Evolutionary conservation across 1,284 basidiomycete species (phyloP).

Genomic region (Cryptococcus jaspeensis): DNA sequence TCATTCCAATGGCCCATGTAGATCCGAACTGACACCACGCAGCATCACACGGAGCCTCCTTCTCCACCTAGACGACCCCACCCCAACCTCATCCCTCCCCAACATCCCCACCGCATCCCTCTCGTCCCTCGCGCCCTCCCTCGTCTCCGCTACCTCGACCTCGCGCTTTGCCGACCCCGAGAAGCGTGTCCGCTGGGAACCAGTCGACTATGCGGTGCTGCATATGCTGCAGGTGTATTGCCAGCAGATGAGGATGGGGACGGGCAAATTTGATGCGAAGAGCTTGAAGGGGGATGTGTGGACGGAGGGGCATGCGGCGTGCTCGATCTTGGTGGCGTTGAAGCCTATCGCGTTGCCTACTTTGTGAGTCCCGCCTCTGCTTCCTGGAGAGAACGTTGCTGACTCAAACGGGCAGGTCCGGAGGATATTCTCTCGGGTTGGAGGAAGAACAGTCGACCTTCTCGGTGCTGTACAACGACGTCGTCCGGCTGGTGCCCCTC

Average conservation of each 20-base stretch:
- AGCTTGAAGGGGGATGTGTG: constrained; percentile 32
- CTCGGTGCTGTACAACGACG: constrained; percentile 36
- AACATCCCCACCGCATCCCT: constrained; percentile 20
- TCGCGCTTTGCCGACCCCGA: constrained; percentile 26
- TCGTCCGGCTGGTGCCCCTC: constrained; percentile 29
- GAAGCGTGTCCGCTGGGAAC: constrained; percentile 26
- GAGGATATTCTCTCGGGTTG: not conserved
- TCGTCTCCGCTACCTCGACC: constrained; percentile 37
- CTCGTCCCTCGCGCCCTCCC: constrained; percentile 34
- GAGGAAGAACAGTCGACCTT: constrained; percentile 14
- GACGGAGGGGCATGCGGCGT: constrained; percentile 42
- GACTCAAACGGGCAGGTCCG: not conserved
- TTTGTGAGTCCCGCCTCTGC: constrained; percentile 1
- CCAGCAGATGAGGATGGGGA: constrained; percentile 21
- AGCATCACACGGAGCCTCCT: constrained; percentile 26
- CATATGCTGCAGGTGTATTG: constrained; percentile 42
- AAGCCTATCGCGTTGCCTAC: constrained; percentile 17
- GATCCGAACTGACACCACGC: not conserved
- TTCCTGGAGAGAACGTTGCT: not conserved
- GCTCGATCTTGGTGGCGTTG: constrained; percentile 37
- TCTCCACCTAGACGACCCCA: constrained; percentile 24
- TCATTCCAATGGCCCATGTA: not conserved
- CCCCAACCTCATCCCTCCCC: constrained; percentile 7
- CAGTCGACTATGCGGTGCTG: constrained; percentile 46
- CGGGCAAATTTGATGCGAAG: constrained; percentile 7